A percentile compares a stretch with the other conserved stretches of the same genome.
Conservation (phyloP, 2,329 filamentous ascomycete genomes). For the Colletotrichum camelliae region DNA sequence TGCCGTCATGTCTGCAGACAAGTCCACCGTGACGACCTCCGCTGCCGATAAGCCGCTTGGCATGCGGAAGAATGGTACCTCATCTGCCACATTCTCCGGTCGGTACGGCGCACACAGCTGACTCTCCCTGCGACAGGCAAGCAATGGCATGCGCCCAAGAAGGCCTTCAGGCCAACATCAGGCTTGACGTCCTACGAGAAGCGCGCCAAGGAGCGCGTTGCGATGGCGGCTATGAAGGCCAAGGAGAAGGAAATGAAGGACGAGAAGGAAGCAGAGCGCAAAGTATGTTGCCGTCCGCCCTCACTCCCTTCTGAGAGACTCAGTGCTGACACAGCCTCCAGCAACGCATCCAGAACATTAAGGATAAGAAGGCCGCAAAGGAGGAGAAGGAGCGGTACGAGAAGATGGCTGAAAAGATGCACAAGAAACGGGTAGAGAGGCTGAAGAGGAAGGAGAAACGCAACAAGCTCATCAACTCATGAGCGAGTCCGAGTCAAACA, state of each 20-base stretch:
- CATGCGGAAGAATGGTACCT: constrained; percentile 83
- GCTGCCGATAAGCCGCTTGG: constrained; percentile 54
- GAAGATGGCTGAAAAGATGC: constrained; percentile 97
- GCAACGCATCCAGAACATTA: constrained; percentile 79
- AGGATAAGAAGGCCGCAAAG: constrained; percentile 85
- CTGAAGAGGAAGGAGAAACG: constrained; percentile 96
- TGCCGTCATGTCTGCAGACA: constrained; percentile 48
- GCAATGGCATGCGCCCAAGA: constrained; percentile 87
- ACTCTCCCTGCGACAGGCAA: constrained; percentile 67
- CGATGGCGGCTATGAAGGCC: constrained; percentile 80
- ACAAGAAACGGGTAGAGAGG: constrained; percentile 91
- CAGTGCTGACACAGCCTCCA: constrained; percentile 40
- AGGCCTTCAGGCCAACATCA: constrained; percentile 81
- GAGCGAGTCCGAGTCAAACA: constrained; percentile 30
- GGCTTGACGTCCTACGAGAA: constrained; percentile 82
- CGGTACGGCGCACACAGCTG: not conserved
- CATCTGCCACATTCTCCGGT: constrained; percentile 1
- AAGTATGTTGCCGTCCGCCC: constrained; percentile 58
- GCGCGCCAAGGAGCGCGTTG: constrained; percentile 72
- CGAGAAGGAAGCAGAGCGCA: constrained; percentile 88
- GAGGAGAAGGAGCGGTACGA: constrained; percentile 92
- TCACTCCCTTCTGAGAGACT: not conserved
- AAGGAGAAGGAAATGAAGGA: constrained; percentile 96
- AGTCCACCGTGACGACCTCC: constrained; percentile 34
- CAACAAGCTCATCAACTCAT: constrained; percentile 80